A percentile compares a stretch with the other conserved stretches of the same genome.
Evolutionary conservation across 352 stramenopile genomes (phyloP).

Genomic region (Phytophthora constricta): DNA sequence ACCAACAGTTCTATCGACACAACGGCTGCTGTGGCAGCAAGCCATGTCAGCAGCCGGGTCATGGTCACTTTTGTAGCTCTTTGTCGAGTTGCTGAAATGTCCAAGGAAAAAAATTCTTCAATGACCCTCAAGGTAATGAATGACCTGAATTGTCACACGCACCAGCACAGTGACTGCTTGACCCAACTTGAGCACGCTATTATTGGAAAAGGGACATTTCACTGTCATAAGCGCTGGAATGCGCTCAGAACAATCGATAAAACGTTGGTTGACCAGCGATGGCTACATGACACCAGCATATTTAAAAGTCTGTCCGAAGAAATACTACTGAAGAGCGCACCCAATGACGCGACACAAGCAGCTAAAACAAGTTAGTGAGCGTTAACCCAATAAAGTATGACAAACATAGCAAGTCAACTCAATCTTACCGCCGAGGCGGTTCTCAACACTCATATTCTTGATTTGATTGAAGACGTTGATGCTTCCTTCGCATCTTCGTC

Average conservation of each 20-base stretch:
- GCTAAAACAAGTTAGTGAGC: no score
- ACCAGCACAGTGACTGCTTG: no score
- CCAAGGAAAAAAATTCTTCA: neutral
- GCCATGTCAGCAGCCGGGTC: constrained; percentile 20
- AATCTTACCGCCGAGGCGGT: constrained; percentile 7
- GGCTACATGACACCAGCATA: no score
- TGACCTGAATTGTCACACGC: neutral
- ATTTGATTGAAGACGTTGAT: constrained; percentile 23
- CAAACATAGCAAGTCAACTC: no score
- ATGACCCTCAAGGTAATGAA: neutral
- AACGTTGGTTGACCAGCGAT: no score
- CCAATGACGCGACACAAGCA: no score
- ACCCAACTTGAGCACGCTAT: neutral
- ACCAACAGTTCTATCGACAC: constrained; percentile 8
- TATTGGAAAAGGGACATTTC: neutral
- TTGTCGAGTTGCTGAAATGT: neutral
- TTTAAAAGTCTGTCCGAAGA: no score
- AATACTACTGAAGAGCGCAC: no score
- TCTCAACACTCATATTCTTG: no score
- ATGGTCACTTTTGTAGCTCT: constrained; percentile 15
- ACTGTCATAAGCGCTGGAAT: neutral
- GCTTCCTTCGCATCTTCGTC: constrained; percentile 23
- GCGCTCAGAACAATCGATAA: no score
- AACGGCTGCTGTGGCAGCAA: constrained; percentile 8
- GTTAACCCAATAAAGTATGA: no score